Evolutionary conservation across 768 basidiomycete species (phyloP).

Genomic region (Sporobolomyces phaffii): DNA sequence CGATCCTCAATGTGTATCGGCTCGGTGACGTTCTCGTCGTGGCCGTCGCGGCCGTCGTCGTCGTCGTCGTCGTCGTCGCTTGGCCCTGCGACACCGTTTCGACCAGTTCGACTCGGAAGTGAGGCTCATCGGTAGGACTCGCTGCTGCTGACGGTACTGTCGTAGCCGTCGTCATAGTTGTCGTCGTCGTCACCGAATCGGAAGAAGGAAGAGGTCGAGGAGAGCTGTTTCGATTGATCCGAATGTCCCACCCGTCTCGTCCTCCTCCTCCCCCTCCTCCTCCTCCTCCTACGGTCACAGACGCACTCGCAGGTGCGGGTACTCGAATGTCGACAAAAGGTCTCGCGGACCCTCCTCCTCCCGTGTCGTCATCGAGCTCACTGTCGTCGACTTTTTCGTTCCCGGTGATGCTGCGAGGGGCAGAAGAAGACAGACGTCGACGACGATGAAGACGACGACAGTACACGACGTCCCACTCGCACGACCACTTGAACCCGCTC

Average conservation of each 20-base stretch:
- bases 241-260: slow-evolving; percentile 30
- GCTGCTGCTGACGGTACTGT: no score
- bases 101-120: no score
- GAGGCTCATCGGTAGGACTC: no score
- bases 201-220: no score
- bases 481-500: slow-evolving; percentile 10
- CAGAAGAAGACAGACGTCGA: no score
- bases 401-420: neutral
- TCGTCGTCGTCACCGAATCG: slow-evolving; percentile 51
- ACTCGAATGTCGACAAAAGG: neutral
- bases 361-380: slow-evolving; percentile 28
- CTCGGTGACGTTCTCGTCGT: slow-evolving; percentile 44
- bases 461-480: slow-evolving; percentile 16
- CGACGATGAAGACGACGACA: no score
- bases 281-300: neutral
- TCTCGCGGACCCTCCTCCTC: slow-evolving; percentile 1
- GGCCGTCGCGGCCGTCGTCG: neutral
- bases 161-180: slow-evolving; percentile 29
- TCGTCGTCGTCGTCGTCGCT: slow-evolving; percentile 51
- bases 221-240: neutral
- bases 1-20: slow-evolving; percentile 59
- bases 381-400: slow-evolving; percentile 47
- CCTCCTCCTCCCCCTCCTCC: neutral
- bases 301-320: neutral
- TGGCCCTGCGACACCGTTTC: no score